Percentiles rank a stretch among this genome's conserved stretches.
These are phyloP conservation scores for Saccharomyces kudriavzevii DNA, from an alignment of 805 yeast genomes.

Conservation along the genomic window DNA sequence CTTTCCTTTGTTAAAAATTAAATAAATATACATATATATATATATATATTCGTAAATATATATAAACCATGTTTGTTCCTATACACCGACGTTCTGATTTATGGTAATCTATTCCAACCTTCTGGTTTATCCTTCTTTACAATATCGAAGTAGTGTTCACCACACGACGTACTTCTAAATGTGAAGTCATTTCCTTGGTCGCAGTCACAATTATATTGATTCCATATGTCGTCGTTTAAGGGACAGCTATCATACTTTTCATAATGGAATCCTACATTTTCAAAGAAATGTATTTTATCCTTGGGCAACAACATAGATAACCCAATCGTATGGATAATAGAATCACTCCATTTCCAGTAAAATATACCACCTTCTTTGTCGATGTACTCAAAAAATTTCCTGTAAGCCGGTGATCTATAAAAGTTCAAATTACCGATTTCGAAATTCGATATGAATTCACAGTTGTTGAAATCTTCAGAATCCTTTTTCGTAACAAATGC, in stretches of 20 bases:
- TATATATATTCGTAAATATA: not conserved
- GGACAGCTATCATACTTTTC: slow-evolving; percentile 70
- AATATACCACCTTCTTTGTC: slow-evolving; percentile 71
- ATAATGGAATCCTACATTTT: slow-evolving; percentile 68
- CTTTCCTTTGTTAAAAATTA: not conserved
- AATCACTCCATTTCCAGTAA: slow-evolving; percentile 85
- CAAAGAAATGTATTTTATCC: slow-evolving; percentile 58
- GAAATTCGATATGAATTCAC: slow-evolving; percentile 79
- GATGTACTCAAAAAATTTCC: slow-evolving; percentile 51
- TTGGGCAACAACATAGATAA: slow-evolving; percentile 58
- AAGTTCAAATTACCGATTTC: slow-evolving; percentile 67
- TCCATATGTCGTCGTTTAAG: slow-evolving; percentile 47
- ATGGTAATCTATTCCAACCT: slow-evolving; percentile 44
- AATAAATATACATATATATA: not conserved
- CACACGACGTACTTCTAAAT: slow-evolving; percentile 57
- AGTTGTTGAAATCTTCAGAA: slow-evolving; percentile 46
- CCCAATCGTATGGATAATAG: slow-evolving; percentile 72
- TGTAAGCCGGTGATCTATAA: slow-evolving; percentile 59
- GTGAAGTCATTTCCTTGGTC: slow-evolving; percentile 63
- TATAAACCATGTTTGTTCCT: not conserved
- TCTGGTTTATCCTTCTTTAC: slow-evolving; percentile 43
- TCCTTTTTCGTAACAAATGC: slow-evolving; percentile 50
- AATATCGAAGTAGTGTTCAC: slow-evolving; percentile 45
- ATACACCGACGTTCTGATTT: not conserved
- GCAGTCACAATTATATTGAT: slow-evolving; percentile 59